Conservation (phyloP, 768 basidiomycete genomes). For the Glaciozyma martinii region DNA sequence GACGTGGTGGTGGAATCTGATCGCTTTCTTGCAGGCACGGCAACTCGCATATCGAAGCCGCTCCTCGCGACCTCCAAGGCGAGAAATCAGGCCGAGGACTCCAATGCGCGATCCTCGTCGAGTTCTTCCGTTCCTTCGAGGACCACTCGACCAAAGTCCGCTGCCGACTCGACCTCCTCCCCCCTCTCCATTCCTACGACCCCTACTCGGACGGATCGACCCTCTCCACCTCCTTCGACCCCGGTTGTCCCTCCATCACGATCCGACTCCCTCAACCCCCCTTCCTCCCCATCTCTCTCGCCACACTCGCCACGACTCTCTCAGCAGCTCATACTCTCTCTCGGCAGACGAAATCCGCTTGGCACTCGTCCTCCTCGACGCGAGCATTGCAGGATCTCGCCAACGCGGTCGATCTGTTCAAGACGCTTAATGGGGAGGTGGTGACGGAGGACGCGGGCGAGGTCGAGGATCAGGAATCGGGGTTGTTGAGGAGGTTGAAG, state of each 20-base stretch:
- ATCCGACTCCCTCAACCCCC: slow-evolving; percentile 5
- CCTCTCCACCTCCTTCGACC: not conserved
- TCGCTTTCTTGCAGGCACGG: slow-evolving; percentile 6
- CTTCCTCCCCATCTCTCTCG: slow-evolving; percentile 10
- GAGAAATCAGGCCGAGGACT: slow-evolving; percentile 18
- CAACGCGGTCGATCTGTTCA: slow-evolving; percentile 13
- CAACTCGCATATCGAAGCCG: slow-evolving; percentile 22
- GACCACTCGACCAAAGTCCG: slow-evolving; percentile 4
- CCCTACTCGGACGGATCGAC: not conserved
- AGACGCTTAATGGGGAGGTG: slow-evolving; percentile 12
- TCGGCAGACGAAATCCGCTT: not conserved
- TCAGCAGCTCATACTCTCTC: slow-evolving; percentile 9
- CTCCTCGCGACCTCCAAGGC: slow-evolving; percentile 14
- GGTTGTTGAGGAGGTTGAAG: slow-evolving; percentile 17
- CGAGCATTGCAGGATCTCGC: not conserved
- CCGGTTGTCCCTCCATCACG: slow-evolving; percentile 12
- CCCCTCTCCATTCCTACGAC: not conserved
- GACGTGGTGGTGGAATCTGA: not conserved
- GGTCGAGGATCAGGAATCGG: slow-evolving; percentile 7
- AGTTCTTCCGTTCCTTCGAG: slow-evolving; percentile 21
- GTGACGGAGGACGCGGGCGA: not conserved
- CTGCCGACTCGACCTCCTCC: slow-evolving; percentile 13
- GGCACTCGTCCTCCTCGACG: no score
- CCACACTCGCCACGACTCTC: slow-evolving; percentile 14
- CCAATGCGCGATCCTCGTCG: slow-evolving; percentile 7